Base-by-base conservation (phyloP, 2,329 filamentous ascomycete genomes). In the Ophiostoma ulmi region DNA sequence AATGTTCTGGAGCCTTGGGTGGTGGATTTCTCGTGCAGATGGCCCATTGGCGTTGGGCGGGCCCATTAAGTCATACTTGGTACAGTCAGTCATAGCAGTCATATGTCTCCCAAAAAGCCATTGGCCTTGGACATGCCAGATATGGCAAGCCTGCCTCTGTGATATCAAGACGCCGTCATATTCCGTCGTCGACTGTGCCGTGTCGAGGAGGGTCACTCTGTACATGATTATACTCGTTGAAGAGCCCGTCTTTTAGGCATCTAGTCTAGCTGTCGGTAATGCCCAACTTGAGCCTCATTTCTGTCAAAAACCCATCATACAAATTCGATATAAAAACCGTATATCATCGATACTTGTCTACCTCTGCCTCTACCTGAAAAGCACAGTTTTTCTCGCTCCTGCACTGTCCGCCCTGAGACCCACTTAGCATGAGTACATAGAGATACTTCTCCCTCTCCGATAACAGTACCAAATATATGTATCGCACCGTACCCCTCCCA, bases 401-500 rank as follows among this genome's bases (percentile, higher is more conserved):
- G 58, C 58, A 63, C 58, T 63, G 58, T 63, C 26, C 26, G 26
- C 26, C 58, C 58, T 63, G 58, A 13, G 58, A 20, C 58, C 58
- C 58, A 63, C 58, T 63, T 63, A 20, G 58, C 5, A 0, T 1
- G 4, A 6, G 26, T 36, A 63, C 58, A 26, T 36, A 13, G 0
- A 6, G 3, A 14, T 35, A 65, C 31, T 0, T 31, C 10, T 26
- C 5, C 5, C 2, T 1, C 13, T 36, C 22, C 35, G 5, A 10
- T 10, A 10, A 17, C 4, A 11, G 13, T 7, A 0, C n/a, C 22
- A 11, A n/a, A 5, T 14, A 0, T 26, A 20, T 35, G 71, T 72
- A 72, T 58, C 44, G 14, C 8, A 3, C 11, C 8, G 71, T 72
- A 72, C 55, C 31, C 66, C 22, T 67, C 26, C 58, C 68, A 72